Percentiles rank a stretch among this genome's conserved stretches.
Evolutionary conservation across 345 rosid genomes (phyloP).

Genomic region (Gossypium turneri): DNA sequence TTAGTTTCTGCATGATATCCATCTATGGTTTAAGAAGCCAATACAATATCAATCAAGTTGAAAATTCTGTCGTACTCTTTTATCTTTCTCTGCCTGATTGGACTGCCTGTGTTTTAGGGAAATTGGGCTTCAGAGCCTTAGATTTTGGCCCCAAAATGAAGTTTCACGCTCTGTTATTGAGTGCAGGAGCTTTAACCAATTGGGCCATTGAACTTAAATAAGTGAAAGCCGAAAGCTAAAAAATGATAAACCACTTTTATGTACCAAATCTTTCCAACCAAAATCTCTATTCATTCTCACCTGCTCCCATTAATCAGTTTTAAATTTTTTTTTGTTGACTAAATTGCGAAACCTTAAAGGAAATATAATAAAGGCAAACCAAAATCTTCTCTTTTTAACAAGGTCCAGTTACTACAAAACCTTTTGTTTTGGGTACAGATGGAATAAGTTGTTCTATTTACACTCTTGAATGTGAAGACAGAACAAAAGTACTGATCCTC

Average conservation of each 20-base stretch:
- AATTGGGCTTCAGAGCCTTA: too few species aligned
- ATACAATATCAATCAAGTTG: too few species aligned
- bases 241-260: background rate
- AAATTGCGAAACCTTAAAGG: background rate
- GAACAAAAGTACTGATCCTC: background rate
- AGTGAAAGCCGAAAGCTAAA: background rate
- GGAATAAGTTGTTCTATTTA: background rate
- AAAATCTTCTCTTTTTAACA: background rate
- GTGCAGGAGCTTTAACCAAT: background rate
- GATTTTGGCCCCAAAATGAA: too few species aligned
- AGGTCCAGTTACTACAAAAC: background rate
- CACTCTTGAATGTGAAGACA: conserved; percentile 1
- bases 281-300: background rate
- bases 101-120: too few species aligned
- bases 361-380: background rate
- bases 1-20: too few species aligned
- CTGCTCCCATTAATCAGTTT: conserved; percentile 9
- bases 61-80: too few species aligned
- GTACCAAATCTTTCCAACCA: conserved; percentile 1
- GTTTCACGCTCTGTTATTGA: too few species aligned
- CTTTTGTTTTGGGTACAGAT: conserved; percentile 3
- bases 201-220: background rate
- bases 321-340: conserved; percentile 3
- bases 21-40: too few species aligned
- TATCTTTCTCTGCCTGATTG: too few species aligned